Base-by-base conservation (phyloP, 2,329 filamentous ascomycete species). In the Lachnellula subtilissima region DNA sequence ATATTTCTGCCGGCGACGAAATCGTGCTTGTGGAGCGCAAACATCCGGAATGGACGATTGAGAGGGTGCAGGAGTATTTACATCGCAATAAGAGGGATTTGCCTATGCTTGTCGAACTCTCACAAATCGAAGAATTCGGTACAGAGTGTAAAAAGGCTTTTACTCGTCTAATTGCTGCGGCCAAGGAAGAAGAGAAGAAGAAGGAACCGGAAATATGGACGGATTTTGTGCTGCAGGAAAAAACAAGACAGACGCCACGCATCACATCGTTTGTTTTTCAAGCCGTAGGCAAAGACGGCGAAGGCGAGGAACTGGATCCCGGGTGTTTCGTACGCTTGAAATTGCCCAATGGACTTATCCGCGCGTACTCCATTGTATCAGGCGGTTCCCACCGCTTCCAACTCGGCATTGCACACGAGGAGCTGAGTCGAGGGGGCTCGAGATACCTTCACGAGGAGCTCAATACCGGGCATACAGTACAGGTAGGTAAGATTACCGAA, bases 11-110 rank as follows among this genome's bases (percentile, higher is more conserved):
- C 0, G 84, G 84, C 7, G 83, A 87, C 62, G 72, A 75, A 62
- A 79, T 87, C 58, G 70, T 68, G 4, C 71, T 88, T 0, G 70
- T 85, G 0, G 77, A 82, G 67, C 74, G 84, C 12, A 74, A 68
- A 19, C 74, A 81, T 70, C 82, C 83, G 0, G 63, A 74, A 42
- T 88, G 85, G 85, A 84, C 83, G 0, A 76, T 88, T 36, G 81
- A 83, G 66, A 73, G 79, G 11, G 72, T 87, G 0, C 84, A 87
- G 67, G 80, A 85, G 68, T 86, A 82, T 60, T 69, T 86, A 39
- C 83, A 85, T 66, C 74, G 80, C 6, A 77, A 80, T 35, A 74
- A 74, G 36, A 55, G 22, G 39, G 76, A 85, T 62, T 63, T 73
- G 1, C 77, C 72, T 40, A 80, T 79, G 74, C 78, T 80, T 48